A percentile compares a stretch with the other conserved stretches of the same genome.
phyloP scores from a whole-genome alignment of 2,329 filamentous ascomycete species.

The Hymenoscyphus occultus region DNA sequence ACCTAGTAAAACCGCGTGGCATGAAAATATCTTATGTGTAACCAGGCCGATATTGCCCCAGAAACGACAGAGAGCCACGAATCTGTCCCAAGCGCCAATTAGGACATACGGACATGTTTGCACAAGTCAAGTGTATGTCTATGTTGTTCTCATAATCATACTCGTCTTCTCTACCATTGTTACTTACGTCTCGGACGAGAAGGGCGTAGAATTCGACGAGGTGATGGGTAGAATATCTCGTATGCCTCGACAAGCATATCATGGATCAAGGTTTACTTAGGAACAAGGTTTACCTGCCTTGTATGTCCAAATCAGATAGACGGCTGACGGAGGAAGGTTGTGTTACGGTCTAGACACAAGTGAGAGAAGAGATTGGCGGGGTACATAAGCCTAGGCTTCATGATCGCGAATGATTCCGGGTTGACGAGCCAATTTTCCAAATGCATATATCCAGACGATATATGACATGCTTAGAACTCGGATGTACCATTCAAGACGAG shows the following conservation, averaged over 20 bases:
- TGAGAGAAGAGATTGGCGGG: background rate
- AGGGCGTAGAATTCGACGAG: background rate
- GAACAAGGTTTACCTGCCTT: background rate
- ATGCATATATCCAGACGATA: constrained; percentile 10
- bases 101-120: background rate
- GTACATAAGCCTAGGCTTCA: background rate
- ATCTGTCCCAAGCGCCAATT: background rate
- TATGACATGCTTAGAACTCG: background rate
- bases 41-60: background rate
- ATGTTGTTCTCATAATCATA: background rate
- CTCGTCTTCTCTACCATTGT: background rate
- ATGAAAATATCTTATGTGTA: background rate
- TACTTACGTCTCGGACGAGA: background rate
- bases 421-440: background rate
- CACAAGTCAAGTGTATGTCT: background rate
- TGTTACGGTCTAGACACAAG: background rate
- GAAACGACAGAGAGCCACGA: background rate
- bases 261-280: background rate
- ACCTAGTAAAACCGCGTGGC: background rate
- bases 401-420: background rate
- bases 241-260: background rate
- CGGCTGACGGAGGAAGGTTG: background rate
- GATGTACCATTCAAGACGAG: background rate
- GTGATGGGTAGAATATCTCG: background rate
- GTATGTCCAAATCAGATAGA: background rate